A percentile compares a stretch with the other conserved stretches of the same genome.
Evolutionary conservation across 1,284 basidiomycete species (phyloP).

Genomic region (Leccinum insolens): DNA sequence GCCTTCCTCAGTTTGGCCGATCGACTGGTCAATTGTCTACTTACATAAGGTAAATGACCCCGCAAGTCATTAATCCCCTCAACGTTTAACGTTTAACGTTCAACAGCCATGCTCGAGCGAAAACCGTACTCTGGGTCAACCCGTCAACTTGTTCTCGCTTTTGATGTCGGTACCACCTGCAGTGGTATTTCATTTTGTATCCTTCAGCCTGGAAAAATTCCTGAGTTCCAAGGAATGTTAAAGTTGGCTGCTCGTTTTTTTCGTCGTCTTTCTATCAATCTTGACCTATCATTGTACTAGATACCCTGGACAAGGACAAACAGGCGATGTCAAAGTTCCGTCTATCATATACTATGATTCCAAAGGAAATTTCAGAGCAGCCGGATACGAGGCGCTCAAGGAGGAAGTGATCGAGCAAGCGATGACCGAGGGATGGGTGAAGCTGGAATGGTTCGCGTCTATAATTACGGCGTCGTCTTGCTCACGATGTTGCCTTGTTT

Average conservation of each 20-base stretch:
- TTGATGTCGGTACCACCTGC: constrained; percentile 54
- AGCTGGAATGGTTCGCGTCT: constrained; percentile 47
- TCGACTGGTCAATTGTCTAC: no score
- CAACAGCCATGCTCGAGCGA: constrained; percentile 17
- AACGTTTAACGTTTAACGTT: no score
- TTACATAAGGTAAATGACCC: no score
- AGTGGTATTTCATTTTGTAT: constrained; percentile 49
- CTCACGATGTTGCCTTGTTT: constrained; percentile 32
- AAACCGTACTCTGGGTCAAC: constrained; percentile 18
- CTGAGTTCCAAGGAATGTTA: background rate
- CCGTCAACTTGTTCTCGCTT: constrained; percentile 47
- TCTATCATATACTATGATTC: background rate
- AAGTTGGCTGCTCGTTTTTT: background rate
- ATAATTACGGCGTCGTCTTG: constrained; percentile 12
- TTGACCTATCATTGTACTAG: background rate
- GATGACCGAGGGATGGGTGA: constrained; percentile 43
- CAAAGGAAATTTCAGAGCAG: constrained; percentile 28
- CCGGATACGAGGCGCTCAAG: constrained; percentile 44
- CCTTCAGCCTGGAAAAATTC: constrained; percentile 27
- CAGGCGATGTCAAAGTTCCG: background rate
- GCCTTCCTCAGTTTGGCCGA: background rate
- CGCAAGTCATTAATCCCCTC: no score
- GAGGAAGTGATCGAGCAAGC: constrained; percentile 41
- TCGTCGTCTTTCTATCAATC: constrained; percentile 2
- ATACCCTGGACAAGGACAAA: background rate